phyloP scores from a whole-genome alignment of 1,284 basidiomycete species.

The Leccinum pallidistipes region DNA sequence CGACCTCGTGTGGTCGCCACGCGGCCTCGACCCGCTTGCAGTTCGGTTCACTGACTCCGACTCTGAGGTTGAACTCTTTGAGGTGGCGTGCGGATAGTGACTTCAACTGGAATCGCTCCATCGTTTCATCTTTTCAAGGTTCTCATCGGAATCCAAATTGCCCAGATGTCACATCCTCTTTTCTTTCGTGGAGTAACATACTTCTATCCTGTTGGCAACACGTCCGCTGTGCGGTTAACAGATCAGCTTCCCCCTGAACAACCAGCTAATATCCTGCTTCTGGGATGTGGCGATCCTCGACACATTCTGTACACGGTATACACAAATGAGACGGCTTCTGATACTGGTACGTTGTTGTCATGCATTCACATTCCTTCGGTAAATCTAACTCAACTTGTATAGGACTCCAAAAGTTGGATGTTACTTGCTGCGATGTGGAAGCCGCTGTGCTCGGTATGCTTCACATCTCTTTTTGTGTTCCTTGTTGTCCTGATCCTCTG shows the following conservation, averaged over 20 bases:
- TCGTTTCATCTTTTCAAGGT: background rate
- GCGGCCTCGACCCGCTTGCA: background rate
- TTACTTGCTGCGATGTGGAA: constrained; percentile 63
- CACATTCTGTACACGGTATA: constrained; percentile 53
- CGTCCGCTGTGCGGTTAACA: constrained; percentile 50
- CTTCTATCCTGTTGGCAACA: constrained; percentile 61
- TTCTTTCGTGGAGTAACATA: constrained; percentile 35
- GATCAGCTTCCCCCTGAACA: constrained; percentile 48
- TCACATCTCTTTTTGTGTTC: background rate
- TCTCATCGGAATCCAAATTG: background rate
- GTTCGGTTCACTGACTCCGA: background rate
- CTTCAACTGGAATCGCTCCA: background rate
- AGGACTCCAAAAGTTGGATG: constrained; percentile 42
- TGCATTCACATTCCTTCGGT: background rate
- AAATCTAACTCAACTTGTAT: constrained; percentile 31
- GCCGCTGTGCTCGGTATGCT: constrained; percentile 52
- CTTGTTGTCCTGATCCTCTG: background rate
- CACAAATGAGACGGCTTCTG: constrained; percentile 1
- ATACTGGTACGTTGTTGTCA: constrained; percentile 1
- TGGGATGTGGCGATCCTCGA: constrained; percentile 60
- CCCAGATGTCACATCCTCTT: constrained; percentile 39
- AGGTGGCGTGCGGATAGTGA: background rate
- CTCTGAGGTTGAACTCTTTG: background rate
- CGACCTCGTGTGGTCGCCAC: background rate
- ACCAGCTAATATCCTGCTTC: constrained; percentile 46